Base-by-base conservation (phyloP, 306 rosid genomes). In the Dalbergia cultrata region DNA sequence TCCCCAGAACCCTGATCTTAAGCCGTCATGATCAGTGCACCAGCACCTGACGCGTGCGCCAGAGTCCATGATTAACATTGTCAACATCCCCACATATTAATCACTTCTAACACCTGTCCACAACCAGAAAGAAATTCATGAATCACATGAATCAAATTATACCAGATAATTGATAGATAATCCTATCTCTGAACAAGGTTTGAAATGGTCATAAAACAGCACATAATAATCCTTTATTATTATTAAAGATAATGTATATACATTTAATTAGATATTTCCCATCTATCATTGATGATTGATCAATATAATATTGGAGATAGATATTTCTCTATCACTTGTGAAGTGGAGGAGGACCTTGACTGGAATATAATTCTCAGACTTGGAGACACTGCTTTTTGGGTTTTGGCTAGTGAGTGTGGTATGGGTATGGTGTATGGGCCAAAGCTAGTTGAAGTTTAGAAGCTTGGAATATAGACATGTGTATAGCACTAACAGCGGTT, bases 401-500 rank as follows among this genome's bases (percentile, higher is more conserved):
- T 61, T 57, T 19, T 8, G 50, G 13, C 50, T 44, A 44, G 50
- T 9, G 50, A 16, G 21, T 16, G 12, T 5, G 18, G 19, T 53
- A 13, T 31, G n/a, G 67, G 72, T 63, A 52, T 80, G 49, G 67
- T 13, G 7, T 1, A 62, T 41, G 84, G 83, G 50, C 58, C 59
- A 39, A 50, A 49, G 16, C 16, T 11, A 49, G 9, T 11, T 31
- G 63, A 22, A 14, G 60, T 75, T 17, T 1, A 54, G 60, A 54
- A 54, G 26, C 22, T 2, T 16, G 60, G 8, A 52, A 80, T 18
- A 13, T 43, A 76, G 80, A 81, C 86, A 85, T 72, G 87, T 87
- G 91, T 85, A 80, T 76, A 85, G 87, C 90, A 90, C 90, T 74
- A 70, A 68, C 65, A 72, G 14, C 9, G 82, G 79, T 64, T 75